Evolutionary conservation across 202 grass and related monocot species (phyloP).

Genomic region (Digitaria exilis): DNA sequence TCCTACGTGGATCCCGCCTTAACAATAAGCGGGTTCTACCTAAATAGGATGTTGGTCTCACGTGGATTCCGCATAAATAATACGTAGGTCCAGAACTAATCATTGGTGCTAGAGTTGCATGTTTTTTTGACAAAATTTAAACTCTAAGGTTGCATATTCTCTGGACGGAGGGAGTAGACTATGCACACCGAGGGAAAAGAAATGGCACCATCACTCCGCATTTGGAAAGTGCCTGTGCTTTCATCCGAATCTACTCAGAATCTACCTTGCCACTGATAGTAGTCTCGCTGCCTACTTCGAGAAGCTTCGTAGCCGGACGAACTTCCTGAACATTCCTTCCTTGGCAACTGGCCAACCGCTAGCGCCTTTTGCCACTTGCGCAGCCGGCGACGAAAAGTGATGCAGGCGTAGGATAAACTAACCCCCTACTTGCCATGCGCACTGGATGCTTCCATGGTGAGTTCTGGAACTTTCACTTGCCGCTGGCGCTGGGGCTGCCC

Average conservation of each 20-base stretch:
- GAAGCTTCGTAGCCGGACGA: slow-evolving; percentile 4
- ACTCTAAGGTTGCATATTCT: too few species aligned
- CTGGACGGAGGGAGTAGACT: too few species aligned
- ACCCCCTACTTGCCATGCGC: neutral
- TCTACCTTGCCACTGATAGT: neutral
- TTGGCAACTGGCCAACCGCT: slow-evolving; percentile 5
- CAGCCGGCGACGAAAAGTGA: neutral
- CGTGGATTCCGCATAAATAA: too few species aligned
- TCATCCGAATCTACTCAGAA: slow-evolving; percentile 1
- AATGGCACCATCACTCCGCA: neutral
- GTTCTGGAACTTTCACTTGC: slow-evolving; percentile 36
- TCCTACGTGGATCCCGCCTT: too few species aligned
- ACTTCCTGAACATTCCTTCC: slow-evolving; percentile 41
- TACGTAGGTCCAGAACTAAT: too few species aligned
- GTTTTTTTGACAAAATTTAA: too few species aligned
- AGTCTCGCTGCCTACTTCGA: neutral
- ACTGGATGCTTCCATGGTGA: neutral
- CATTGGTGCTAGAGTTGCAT: too few species aligned
- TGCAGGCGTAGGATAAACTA: neutral
- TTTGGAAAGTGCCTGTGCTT: neutral
- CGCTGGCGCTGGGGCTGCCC: neutral
- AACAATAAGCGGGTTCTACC: too few species aligned
- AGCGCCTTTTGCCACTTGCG: slow-evolving; percentile 38
- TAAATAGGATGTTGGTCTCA: too few species aligned
- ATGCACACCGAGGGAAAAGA: neutral